Evolutionary conservation across 2,329 filamentous ascomycete genomes (phyloP).

Genomic region (Fusarium praegraminearum): DNA sequence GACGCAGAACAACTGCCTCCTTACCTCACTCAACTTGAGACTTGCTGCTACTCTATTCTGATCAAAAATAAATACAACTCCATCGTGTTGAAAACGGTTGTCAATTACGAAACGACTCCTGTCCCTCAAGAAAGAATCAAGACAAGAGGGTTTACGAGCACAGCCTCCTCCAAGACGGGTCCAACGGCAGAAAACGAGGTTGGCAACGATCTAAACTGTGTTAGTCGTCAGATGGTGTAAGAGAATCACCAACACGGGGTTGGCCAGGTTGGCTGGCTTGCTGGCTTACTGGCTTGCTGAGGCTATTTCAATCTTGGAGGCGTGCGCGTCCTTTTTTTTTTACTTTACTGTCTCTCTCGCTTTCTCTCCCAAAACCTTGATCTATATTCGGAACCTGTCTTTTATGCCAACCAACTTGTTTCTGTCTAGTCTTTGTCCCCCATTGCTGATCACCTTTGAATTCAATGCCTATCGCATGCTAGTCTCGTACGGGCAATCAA

Average conservation of each 20-base stretch:
- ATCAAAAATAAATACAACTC: not conserved
- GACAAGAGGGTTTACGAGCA: conserved; percentile 7
- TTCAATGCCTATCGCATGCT: not conserved
- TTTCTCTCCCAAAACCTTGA: not conserved
- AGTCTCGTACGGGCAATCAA: not conserved
- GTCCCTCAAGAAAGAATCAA: not conserved
- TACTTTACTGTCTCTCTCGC: not conserved
- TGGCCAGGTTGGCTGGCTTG: conserved; percentile 8
- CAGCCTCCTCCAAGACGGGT: conserved; percentile 30
- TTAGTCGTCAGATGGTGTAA: conserved; percentile 29
- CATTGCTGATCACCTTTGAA: conserved; percentile 9
- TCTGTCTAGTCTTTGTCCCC: conserved; percentile 3
- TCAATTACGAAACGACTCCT: not conserved
- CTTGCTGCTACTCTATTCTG: not conserved
- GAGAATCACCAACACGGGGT: conserved; percentile 33
- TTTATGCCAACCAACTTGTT: not conserved
- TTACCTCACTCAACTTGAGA: not conserved
- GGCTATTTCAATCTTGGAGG: conserved; percentile 20
- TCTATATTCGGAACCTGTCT: conserved; percentile 37
- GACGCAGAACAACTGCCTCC: no score
- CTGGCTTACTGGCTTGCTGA: no score
- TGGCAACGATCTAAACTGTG: conserved; percentile 15
- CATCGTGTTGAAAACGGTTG: not conserved
- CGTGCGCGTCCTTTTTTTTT: conserved; percentile 36
- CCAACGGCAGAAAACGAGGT: conserved; percentile 38